Conservation (phyloP, 2,329 filamentous ascomycete genomes). For the Chaetomiaceae sp. region DNA sequence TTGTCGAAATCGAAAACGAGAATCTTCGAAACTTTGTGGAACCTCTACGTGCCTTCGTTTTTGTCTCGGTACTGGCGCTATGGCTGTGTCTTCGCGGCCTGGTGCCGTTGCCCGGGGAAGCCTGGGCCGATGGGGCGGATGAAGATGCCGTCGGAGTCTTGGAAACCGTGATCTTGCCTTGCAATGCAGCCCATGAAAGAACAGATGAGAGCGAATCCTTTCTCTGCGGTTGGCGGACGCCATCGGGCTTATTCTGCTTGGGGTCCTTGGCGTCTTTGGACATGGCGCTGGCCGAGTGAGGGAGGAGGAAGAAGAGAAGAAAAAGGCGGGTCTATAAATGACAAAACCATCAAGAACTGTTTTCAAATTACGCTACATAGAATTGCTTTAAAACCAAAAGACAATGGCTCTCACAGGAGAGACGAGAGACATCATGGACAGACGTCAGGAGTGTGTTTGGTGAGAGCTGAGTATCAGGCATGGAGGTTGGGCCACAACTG, state of each 20-base stretch:
- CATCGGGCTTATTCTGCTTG: constrained; percentile 20
- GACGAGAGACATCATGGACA: not conserved
- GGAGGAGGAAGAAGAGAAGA: constrained; percentile 11
- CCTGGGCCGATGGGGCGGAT: constrained; percentile 3
- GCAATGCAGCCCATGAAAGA: constrained; percentile 25
- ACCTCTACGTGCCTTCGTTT: constrained; percentile 27
- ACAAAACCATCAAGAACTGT: constrained; percentile 16
- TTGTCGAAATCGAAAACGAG: constrained; percentile 21
- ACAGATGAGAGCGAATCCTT: constrained; percentile 27
- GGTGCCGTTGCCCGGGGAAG: constrained; percentile 7
- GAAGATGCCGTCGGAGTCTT: constrained; percentile 13
- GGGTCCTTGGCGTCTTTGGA: constrained; percentile 22
- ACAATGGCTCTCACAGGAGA: constrained; percentile 16
- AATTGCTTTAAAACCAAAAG: constrained; percentile 11
- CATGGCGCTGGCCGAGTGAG: constrained; percentile 16
- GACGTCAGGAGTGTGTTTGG: constrained; percentile 12
- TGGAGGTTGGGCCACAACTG: constrained; percentile 28
- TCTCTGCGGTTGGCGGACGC: constrained; percentile 23
- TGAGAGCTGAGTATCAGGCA: constrained; percentile 22
- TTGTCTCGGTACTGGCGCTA: constrained; percentile 19
- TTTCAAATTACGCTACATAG: constrained; percentile 1
- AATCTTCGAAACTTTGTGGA: constrained; percentile 24
- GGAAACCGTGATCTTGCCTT: constrained; percentile 15
- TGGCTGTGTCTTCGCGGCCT: constrained; percentile 27
- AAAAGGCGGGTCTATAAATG: constrained; percentile 12